Evolutionary conservation across 2,329 filamentous ascomycete genomes (phyloP).

Genomic region (Amphichorda felina): DNA sequence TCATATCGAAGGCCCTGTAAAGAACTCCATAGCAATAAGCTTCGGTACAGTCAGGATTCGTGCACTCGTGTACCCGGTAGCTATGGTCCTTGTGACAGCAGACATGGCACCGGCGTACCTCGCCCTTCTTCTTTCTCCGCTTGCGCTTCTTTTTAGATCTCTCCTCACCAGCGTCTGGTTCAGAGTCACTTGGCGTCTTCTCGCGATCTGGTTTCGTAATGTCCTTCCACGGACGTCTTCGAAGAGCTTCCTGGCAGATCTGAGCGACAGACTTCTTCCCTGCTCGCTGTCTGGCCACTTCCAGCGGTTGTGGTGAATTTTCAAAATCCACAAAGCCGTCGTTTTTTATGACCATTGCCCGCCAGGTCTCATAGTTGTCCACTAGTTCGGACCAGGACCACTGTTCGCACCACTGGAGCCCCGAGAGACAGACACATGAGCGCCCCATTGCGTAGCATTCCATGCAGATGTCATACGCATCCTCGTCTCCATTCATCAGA

Average conservation of each 20-base stretch:
- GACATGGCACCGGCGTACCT: slow-evolving; percentile 61
- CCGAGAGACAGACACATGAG: slow-evolving; percentile 80
- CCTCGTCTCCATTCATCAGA: slow-evolving; percentile 55
- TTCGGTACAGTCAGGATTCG: slow-evolving; percentile 53
- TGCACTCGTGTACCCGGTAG: slow-evolving; percentile 79
- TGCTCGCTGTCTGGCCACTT: slow-evolving; percentile 53
- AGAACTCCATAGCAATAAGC: slow-evolving; percentile 90
- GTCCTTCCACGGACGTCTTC: slow-evolving; percentile 69
- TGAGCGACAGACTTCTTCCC: slow-evolving; percentile 76
- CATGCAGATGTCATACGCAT: slow-evolving; percentile 95
- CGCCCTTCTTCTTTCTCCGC: slow-evolving; percentile 39
- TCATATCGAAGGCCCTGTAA: slow-evolving; percentile 82
- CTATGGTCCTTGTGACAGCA: slow-evolving; percentile 69
- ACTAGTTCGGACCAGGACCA: slow-evolving; percentile 74
- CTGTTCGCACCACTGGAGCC: slow-evolving; percentile 84
- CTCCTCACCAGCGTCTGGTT: slow-evolving; percentile 51
- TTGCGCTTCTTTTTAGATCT: slow-evolving; percentile 49
- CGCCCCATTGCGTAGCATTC: slow-evolving; percentile 97
- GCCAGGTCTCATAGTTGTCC: slow-evolving; percentile 72
- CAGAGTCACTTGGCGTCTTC: slow-evolving; percentile 35
- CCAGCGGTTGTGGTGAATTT: slow-evolving; percentile 57
- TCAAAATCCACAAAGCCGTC: slow-evolving; percentile 55
- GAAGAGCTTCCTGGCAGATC: slow-evolving; percentile 85
- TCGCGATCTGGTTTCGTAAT: slow-evolving; percentile 48
- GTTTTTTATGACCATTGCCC: slow-evolving; percentile 62